phyloP scores from a whole-genome alignment of 495 filamentous ascomycete species.

The Cenococcum geophilum region DNA sequence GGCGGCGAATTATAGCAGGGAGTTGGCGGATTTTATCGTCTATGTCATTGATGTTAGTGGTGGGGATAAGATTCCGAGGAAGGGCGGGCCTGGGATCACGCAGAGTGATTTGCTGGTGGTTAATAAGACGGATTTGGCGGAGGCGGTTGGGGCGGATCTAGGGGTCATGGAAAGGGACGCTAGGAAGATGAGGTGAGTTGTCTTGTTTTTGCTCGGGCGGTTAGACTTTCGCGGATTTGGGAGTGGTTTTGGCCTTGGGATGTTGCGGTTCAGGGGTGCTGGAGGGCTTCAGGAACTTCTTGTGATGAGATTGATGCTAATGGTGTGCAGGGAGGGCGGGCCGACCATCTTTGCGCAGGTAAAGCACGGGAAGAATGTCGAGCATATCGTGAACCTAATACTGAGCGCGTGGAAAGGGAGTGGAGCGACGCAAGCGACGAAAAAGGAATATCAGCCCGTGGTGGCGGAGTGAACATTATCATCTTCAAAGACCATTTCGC shows the following conservation, averaged over 20 bases:
- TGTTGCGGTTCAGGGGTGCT: not conserved
- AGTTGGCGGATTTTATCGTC: slow-evolving; percentile 93
- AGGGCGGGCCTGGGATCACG: slow-evolving; percentile 95
- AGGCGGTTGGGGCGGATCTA: slow-evolving; percentile 85
- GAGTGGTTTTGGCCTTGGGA: not conserved
- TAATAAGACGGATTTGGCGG: slow-evolving; percentile 94
- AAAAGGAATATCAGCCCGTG: slow-evolving; percentile 38
- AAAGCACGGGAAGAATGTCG: slow-evolving; percentile 78
- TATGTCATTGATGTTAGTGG: slow-evolving; percentile 97
- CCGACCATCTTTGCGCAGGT: slow-evolving; percentile 97
- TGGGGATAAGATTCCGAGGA: slow-evolving; percentile 94
- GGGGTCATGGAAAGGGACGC: slow-evolving; percentile 93
- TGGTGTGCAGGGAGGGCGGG: slow-evolving; percentile 58
- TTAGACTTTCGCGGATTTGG: too few species aligned
- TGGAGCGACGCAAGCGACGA: slow-evolving; percentile 59
- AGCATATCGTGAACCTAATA: slow-evolving; percentile 81
- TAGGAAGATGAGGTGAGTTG: slow-evolving; percentile 62
- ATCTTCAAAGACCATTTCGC: not conserved
- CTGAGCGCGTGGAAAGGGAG: slow-evolving; percentile 86
- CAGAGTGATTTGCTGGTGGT: slow-evolving; percentile 87
- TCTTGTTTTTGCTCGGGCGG: not conserved
- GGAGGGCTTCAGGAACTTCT: not conserved
- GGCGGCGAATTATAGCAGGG: slow-evolving; percentile 89
- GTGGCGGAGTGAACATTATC: slow-evolving; percentile 22
- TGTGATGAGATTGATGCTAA: slow-evolving; percentile 7